Evolutionary conservation across 2,329 filamentous ascomycete species (phyloP).

Genomic region (Aureobasidium mangrovei): DNA sequence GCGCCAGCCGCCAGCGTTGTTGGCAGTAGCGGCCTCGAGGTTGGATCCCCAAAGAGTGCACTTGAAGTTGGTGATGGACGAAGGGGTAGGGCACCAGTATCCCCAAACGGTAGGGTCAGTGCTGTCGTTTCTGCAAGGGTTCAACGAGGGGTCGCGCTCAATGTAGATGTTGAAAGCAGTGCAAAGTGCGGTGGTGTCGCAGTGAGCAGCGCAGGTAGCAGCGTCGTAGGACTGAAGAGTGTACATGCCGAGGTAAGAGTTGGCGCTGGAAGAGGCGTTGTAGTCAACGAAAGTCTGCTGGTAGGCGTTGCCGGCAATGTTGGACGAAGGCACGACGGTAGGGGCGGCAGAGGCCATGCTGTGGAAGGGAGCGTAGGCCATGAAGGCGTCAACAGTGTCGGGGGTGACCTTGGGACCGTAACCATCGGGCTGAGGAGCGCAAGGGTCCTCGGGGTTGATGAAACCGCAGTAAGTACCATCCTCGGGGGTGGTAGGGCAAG

Average conservation of each 20-base stretch:
- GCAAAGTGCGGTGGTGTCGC: slow-evolving; percentile 18
- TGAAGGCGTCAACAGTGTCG: slow-evolving; percentile 23
- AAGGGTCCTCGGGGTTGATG: slow-evolving; percentile 27
- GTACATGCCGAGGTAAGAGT: slow-evolving; percentile 20
- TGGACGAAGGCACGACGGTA: slow-evolving; percentile 17
- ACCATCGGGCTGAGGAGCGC: slow-evolving; percentile 22
- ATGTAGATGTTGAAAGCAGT: slow-evolving; percentile 20
- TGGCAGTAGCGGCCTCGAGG: slow-evolving; percentile 17
- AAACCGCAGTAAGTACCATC: slow-evolving; percentile 30
- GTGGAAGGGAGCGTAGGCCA: slow-evolving; percentile 20
- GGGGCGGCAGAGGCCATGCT: slow-evolving; percentile 20
- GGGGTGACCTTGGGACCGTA: slow-evolving; percentile 20
- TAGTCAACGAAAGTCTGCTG: slow-evolving; percentile 19
- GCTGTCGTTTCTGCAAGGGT: slow-evolving; percentile 17
- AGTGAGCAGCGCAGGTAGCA: slow-evolving; percentile 17
- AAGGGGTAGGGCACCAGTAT: slow-evolving; percentile 21
- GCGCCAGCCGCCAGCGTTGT: slow-evolving; percentile 16
- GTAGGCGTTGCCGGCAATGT: slow-evolving; percentile 16
- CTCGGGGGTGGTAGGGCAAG: slow-evolving; percentile 25
- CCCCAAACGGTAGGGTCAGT: slow-evolving; percentile 17
- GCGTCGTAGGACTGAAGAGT: slow-evolving; percentile 19
- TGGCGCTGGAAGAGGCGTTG: slow-evolving; percentile 18
- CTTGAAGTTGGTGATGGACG: slow-evolving; percentile 26
- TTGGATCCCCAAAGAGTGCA: slow-evolving; percentile 25
- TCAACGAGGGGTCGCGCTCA: slow-evolving; percentile 19